These are phyloP conservation scores for Lomentospora prolificans DNA, from an alignment of 2,329 filamentous ascomycete genomes.

Conservation along the genomic window DNA sequence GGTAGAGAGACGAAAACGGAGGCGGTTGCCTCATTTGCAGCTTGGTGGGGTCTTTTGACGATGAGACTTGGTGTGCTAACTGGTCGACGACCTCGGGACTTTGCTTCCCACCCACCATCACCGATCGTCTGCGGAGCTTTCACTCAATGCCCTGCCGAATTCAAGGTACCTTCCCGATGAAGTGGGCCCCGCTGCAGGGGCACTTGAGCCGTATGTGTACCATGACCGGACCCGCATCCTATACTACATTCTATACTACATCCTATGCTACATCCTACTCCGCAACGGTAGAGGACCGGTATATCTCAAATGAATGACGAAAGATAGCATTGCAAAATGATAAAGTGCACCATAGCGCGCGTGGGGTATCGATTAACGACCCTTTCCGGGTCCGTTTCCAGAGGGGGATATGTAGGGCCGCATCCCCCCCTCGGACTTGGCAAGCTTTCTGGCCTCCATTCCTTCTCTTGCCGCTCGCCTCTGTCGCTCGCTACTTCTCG, in stretches of 20 bases:
- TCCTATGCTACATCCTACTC: neutral
- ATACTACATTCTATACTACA: neutral
- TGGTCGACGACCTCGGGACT: neutral
- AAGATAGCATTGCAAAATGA: neutral
- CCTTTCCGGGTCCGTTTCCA: neutral
- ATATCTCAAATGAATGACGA: conserved; percentile 3
- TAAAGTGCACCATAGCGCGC: neutral
- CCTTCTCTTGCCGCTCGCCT: neutral
- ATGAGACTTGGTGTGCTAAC: neutral
- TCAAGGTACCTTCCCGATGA: conserved; percentile 2
- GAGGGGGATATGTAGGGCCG: neutral
- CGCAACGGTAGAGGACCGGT: neutral
- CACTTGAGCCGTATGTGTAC: neutral
- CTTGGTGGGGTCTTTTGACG: neutral
- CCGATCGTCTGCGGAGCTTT: neutral
- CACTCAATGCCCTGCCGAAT: neutral
- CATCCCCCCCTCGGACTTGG: neutral
- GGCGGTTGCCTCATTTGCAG: neutral
- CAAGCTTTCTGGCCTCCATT: neutral
- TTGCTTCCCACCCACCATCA: neutral
- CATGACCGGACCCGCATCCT: neutral
- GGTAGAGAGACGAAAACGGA: too few relatives aligned
- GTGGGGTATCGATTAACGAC: neutral
- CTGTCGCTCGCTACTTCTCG: neutral
- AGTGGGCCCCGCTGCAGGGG: conserved; percentile 1